Evolutionary conservation across 2,329 filamentous ascomycete species (phyloP), one percentile per base, ranked within the genome.

Genomic region (Fusarium nelsonii): DNA sequence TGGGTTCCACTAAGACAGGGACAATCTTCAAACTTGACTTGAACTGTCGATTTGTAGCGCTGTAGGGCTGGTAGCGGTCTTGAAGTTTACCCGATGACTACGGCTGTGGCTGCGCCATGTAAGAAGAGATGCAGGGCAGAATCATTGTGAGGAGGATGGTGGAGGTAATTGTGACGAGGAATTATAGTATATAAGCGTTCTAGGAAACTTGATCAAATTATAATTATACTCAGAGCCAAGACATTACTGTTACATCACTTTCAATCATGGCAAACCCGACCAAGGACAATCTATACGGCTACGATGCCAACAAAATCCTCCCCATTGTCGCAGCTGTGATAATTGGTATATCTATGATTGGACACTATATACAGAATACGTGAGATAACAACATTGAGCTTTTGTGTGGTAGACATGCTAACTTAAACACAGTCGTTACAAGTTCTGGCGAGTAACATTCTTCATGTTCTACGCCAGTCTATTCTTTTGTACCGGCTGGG

Each of bases 391-490:
- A 3, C 15, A 18, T 4, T 15, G 2, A 6, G 2, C 4, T 23
- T 20, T 4, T 0, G 6, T 7, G 9, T 4, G 2, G 0, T n/a
- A 6, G 7, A 28, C 2, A 16, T 28, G 8, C 60, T 69, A 20
- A 70, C 43, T 12, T 3, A 0, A 12, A 3, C 4, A 4, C 4
- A 74, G 72, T 11, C 65, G 59, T 23, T 74, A 74, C 34, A 71
- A 67, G 11, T 74, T 73, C 18, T 74, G 72, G 72, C 43, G 69
- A 23, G 70, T 74, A 0, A 74, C 72, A 6, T 74, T 74, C 62
- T 74, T 74, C 58, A 72, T 74, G 66, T 73, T 74, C 44, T 74
- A 74, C 7, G 72, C 60, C 4, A 66, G 72, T 10, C 36, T 74
- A 2, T 70, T 74, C 56, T 74, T 73, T 28, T 46, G 48, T 8